Conservation (phyloP, 2,329 filamentous ascomycete species). For the Pseudogymnoascus sp. region DNA sequence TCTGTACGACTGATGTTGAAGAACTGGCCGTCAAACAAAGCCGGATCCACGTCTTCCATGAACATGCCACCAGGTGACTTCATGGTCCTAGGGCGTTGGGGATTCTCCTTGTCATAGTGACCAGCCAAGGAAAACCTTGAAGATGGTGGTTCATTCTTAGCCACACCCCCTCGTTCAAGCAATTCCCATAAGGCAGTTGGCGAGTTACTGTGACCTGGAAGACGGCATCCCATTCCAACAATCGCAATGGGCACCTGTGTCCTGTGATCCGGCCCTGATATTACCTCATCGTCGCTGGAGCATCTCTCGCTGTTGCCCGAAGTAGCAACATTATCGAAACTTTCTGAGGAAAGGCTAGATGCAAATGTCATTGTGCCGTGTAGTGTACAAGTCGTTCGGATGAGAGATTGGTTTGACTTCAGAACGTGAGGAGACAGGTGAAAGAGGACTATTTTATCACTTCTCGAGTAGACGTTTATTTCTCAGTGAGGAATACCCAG, state of each 20-base stretch:
- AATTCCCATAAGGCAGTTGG: conserved; percentile 12
- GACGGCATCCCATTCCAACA: conserved; percentile 6
- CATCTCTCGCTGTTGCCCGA: not conserved
- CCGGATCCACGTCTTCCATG: not conserved
- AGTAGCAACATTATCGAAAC: not conserved
- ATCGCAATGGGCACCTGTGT: not conserved
- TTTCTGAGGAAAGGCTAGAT: not conserved
- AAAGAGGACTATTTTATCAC: not conserved
- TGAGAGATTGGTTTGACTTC: not conserved
- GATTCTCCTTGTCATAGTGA: conserved; percentile 13
- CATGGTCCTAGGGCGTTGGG: conserved; percentile 8
- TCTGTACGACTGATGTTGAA: not conserved
- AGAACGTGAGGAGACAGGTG: not conserved
- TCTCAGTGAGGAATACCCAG: not conserved
- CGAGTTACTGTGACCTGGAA: conserved; percentile 10
- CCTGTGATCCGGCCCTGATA: not conserved
- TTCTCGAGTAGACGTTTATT: not conserved
- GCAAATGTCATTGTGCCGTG: not conserved
- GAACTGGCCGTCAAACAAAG: not conserved
- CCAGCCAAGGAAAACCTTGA: conserved; percentile 14
- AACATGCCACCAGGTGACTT: conserved; percentile 2
- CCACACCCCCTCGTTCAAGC: not conserved
- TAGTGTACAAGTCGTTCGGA: not conserved
- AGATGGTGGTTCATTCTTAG: not conserved
- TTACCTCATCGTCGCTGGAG: not conserved